phyloP scores from a whole-genome alignment of 306 rosid genomes.

The Hylodesmum podocarpum region DNA sequence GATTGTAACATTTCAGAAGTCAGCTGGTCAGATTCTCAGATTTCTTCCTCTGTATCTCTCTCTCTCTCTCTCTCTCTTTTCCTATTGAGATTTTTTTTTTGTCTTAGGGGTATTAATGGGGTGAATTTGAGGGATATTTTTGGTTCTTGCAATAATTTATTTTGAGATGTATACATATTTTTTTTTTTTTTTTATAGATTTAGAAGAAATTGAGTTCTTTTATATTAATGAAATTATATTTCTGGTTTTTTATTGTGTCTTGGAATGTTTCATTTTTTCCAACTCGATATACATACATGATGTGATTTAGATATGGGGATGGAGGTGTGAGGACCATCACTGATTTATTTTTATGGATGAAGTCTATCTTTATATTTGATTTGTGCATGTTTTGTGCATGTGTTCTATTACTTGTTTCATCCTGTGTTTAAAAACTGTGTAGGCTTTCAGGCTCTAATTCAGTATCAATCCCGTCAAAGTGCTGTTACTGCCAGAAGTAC shows the following conservation, averaged over 20 bases:
- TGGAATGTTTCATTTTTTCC: conserved; percentile 16
- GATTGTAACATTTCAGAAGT: conserved; percentile 99
- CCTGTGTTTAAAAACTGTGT: conserved; percentile 36
- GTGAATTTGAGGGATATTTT: conserved; percentile 11
- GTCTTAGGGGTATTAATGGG: conserved; percentile 11
- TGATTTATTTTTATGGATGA: background rate
- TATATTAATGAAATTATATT: background rate
- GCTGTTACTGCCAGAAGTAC: conserved; percentile 85
- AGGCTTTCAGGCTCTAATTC: conserved; percentile 99
- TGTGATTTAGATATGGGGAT: background rate
- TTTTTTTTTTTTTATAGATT: background rate
- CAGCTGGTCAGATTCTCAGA: conserved; percentile 98
- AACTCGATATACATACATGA: background rate
- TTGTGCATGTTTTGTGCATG: conserved; percentile 17
- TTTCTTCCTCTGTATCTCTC: conserved; percentile 54
- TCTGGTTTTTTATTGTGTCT: background rate
- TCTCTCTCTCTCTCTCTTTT: conserved; percentile 49
- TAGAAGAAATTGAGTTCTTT: conserved; percentile 27
- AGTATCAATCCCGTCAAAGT: conserved; percentile 78
- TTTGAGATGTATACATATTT: background rate
- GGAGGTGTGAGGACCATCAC: background rate
- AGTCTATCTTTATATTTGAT: background rate
- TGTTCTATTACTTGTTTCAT: conserved; percentile 35
- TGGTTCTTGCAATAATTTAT: conserved; percentile 14
- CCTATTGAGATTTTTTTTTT: conserved; percentile 24